phyloP scores from a whole-genome alignment of 768 basidiomycete genomes.

The Kondoa subrosea region DNA sequence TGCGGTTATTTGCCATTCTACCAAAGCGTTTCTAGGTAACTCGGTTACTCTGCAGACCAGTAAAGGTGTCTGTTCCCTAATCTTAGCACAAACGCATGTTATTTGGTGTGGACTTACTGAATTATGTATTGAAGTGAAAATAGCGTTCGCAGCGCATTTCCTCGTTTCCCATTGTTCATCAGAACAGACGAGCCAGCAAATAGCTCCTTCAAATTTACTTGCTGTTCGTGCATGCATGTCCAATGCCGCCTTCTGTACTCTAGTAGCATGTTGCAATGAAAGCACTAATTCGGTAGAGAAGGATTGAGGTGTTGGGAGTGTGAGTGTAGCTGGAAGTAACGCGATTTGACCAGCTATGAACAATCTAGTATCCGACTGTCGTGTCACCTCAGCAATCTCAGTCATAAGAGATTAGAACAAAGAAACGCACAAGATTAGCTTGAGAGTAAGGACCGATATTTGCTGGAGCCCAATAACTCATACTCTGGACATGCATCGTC shows the following conservation, averaged over 20 bases:
- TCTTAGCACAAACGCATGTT: background rate
- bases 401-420: background rate
- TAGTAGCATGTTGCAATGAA: constrained; percentile 58
- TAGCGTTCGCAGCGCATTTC: background rate
- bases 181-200: constrained; percentile 47
- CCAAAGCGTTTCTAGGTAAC: constrained; percentile 32
- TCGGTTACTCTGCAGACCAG: constrained; percentile 30
- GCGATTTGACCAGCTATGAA: constrained; percentile 94
- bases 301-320: constrained; percentile 43
- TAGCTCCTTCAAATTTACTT: constrained; percentile 47
- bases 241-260: constrained; percentile 42
- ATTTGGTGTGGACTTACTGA: constrained; percentile 21
- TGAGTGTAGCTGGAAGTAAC: constrained; percentile 55
- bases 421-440: constrained; percentile 51
- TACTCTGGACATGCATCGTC: constrained; percentile 78
- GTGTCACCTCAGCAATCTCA: constrained; percentile 6
- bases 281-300: constrained; percentile 54
- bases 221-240: constrained; percentile 40
- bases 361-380: constrained; percentile 54
- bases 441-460: constrained; percentile 99
- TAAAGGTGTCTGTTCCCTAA: constrained; percentile 13
- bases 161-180: constrained; percentile 14
- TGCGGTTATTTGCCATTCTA: constrained; percentile 35
- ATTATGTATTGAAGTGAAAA: constrained; percentile 27
- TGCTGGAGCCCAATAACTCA: constrained; percentile 98